Evolutionary conservation across 2,329 filamentous ascomycete species (phyloP), one percentile per base, ranked within the genome.

Genomic region (Pseudogymnoascus pannorum): DNA sequence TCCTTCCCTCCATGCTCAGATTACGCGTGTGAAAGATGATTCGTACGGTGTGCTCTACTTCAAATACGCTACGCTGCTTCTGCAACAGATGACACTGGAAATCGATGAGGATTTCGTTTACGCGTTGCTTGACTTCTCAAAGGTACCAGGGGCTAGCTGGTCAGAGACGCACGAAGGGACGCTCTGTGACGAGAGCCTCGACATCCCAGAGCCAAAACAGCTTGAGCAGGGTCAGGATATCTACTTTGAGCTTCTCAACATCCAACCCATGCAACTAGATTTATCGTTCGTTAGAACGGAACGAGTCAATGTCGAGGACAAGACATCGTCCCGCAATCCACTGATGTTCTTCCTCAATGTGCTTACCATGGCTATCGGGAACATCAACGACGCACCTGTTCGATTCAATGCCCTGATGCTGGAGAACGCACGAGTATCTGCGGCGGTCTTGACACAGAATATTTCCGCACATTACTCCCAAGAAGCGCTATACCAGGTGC

Each of bases 331-430:
- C 1, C 86, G 85, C 42, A 99, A 96, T 71, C 95, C 95, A 0
- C 82, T 99, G 73, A 97, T 97, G 92, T 99, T 97, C 78, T 92
- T 97, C 72, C 87, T 97, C 73, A 97, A 99, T 71, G 91, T 97
- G 67, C 87, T 99, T 79, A 97, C 95, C 0, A 99, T 99, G 94
- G 96, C 94, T 12, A 94, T 99, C 70, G 94, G 94, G 66, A 99
- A 99, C 70, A 91, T 99, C 78, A 99, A 99, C 70, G 95, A 99
- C 75, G 94, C 94, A 5, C 95, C 94, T 0, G 87, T 99, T 60
- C 87, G 91, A 57, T 86, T 99, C 72, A 99, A 97, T 65, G 91
- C 94, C 1, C 79, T 99, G 22, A 89, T 99, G 78, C 78, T 99
- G 22, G 94, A 99, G 74, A 99, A 99, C 69, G 92, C 94, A 48